Base-by-base conservation (phyloP, 352 stramenopile species). In the Saprolegnia parasitica region DNA sequence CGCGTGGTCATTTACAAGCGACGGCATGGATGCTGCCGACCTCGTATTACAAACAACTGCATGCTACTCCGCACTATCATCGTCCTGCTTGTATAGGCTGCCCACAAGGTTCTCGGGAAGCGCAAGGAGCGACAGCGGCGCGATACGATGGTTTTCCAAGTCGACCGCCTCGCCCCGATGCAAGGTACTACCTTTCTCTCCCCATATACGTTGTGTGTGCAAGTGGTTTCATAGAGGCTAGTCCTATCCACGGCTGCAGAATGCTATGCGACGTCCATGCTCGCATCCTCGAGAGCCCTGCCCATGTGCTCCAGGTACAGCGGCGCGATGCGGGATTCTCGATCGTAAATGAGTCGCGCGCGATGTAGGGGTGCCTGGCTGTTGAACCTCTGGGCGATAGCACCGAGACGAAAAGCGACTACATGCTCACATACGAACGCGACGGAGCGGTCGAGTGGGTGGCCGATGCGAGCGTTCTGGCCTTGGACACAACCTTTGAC, bases 1-100 rank as follows among this genome's bases (percentile, higher is more conserved):
- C 52, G 95, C 84, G 10, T 98, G 94, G 94, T 97, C 90, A 0
- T 98, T 96, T 73, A 72, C 65, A 0, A 26, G 39, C 0, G 54
- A 78, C 46, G 76, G 73, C 82, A n/a, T 71, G 65, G 1, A 50
- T 79, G 0, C 52, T 78, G 11, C 52, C 65, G n/a, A 77, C 73
- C 39, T 35, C 71, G 26, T 77, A 26, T n/a, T n/a, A n/a, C n/a
- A n/a, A n/a, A n/a, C n/a, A n/a, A n/a, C n/a, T n/a, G n/a, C n/a
- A n/a, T n/a, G n/a, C n/a, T n/a, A n/a, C n/a, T n/a, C n/a, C n/a
- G 56, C 24, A 72, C 2, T 65, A 55, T 68, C 35, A 32, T 65
- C 49, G n/a, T 65, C 39, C 21, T 46, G 52, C n/a, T 29, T 39
- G 8, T n/a, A n/a, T 20, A 72, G 9, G 11, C 37, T 90, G 81